Base-by-base conservation (phyloP, 805 yeast species). In the Barnettozyma wickerhamii region DNA sequence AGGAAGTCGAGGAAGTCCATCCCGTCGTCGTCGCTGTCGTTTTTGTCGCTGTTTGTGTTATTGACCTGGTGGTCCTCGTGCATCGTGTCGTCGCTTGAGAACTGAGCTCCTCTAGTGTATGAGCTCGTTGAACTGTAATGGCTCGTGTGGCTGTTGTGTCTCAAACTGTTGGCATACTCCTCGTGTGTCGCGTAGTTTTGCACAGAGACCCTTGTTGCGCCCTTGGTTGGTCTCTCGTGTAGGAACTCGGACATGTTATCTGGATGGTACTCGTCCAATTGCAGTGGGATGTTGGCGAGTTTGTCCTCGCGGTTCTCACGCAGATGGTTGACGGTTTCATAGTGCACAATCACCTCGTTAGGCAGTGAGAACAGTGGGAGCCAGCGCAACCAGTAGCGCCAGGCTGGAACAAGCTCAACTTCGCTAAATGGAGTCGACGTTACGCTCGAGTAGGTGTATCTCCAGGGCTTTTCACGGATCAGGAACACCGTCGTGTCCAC, bases 401-500 rank as follows among this genome's bases (percentile, higher is more conserved):
- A 72, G 9, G 27, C 33, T 2, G 55, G 39, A 5, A 55, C 39
- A 37, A 62, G 64, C 34, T 60, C 59, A 13, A 51, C 43, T 17
- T 60, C 46, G 33, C 46, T 34, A 19, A 46, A 40, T 10, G 51
- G 51, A 10, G 50, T 45, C 13, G 46, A 39, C 12, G 60, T 65
- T 1, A 63, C 56, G 10, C 48, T 41, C 4, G 37, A 12, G 13
- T 41, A 66, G 1, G 72, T 64, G 43, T 71, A 64, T 35, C 67
- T 66, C 95, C 95, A 87, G 1, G 95, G 95, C 43, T 68, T 72
- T 56, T 89, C 97, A 41, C 95, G 69, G 47, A 79, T 74, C 27
- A 84, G 64, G 56, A 86, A 89, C 10, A 88, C 95, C 14, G 75
- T 43, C 0, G 89, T 70, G 55, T 89, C 95, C 19, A 89, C 79